Conservation (phyloP, 2,329 filamentous ascomycete species). For the Zopfia rhizophila region DNA sequence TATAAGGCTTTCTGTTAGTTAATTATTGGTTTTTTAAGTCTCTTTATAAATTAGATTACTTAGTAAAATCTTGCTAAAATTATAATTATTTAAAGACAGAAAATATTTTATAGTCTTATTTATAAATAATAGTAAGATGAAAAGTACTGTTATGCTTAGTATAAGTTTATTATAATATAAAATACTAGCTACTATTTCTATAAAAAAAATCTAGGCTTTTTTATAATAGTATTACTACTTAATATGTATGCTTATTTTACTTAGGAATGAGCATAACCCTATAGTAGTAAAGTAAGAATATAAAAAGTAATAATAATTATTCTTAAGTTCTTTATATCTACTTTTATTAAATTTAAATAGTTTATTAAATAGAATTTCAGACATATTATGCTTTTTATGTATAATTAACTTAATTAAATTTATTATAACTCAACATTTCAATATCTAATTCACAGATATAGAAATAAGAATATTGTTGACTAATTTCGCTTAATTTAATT, state of each 20-base stretch:
- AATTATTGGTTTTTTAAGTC: constrained; percentile 13
- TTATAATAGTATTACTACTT: constrained; percentile 4
- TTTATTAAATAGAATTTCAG: no score
- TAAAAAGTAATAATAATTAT: no score
- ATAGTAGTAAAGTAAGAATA: constrained; percentile 8
- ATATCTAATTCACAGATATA: no score
- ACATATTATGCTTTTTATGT: no score
- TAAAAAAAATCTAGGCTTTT: constrained; percentile 7
- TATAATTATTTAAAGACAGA: constrained; percentile 3
- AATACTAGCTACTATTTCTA: constrained; percentile 9
- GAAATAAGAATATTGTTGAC: no score
- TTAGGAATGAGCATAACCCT: constrained; percentile 10
- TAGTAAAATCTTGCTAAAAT: constrained; percentile 2
- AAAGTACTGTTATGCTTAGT: constrained; percentile 2
- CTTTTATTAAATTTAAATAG: no score
- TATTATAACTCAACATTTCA: no score
- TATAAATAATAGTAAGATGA: constrained; percentile 4
- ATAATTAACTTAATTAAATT: no score
- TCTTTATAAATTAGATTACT: constrained; percentile 13
- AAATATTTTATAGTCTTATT: constrained; percentile 12
- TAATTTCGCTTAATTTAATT: no score
- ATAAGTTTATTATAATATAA: not conserved
- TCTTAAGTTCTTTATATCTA: not conserved
- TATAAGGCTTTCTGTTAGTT: constrained; percentile 11
- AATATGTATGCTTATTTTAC: constrained; percentile 9